Evolutionary conservation across 768 basidiomycete genomes (phyloP), one percentile per base, ranked within the genome.

Genomic region (Boletus subcaerulescens): DNA sequence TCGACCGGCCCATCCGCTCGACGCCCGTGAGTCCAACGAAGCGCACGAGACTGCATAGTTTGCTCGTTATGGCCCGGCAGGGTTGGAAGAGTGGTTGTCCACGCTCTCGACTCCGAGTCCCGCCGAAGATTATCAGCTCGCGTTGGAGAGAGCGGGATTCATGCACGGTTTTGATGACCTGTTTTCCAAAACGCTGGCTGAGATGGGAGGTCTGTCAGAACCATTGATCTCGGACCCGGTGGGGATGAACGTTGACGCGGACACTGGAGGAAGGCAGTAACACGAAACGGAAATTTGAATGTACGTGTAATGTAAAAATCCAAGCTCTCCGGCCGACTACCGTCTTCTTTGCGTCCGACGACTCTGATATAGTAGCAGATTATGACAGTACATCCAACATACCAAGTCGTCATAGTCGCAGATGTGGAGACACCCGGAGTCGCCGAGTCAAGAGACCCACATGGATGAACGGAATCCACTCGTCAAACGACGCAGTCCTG

Each of bases 51-150:
- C 66, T 91, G 24, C 74, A 80, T 39, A 90, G 89, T 60, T 62
- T 91, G 45, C 73, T 91, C 31, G 71, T 88, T 0, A 77, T n/a
- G n/a, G n/a, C n/a, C n/a, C 81, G 26, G 77, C 80, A 12, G 73
- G 67, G 10, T 64, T 92, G 42, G 89, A 91, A 60, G 87, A 87
- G 57, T 92, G 89, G 89, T 57, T 90, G 43, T 63, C 71, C 5
- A 63, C 62, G 29, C 63, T 68, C 49, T 69, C 59, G 4, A 65
- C 64, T 6, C 63, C n/a, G n/a, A n/a, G n/a, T n/a, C n/a, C 62
- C 0, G 63, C 59, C 2, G 65, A 67, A 49, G 68, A 69, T 39
- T 62, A 73, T 48, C 65, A 69, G 35, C 22, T 67, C 4, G 73
- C 75, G 63, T 65, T 87, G 64, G 76, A 76, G 59, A 69, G 72